A percentile compares a stretch with the other conserved stretches of the same genome.
phyloP scores from a whole-genome alignment of 2,329 filamentous ascomycete genomes.

The Trichoderma cornu-damae region DNA sequence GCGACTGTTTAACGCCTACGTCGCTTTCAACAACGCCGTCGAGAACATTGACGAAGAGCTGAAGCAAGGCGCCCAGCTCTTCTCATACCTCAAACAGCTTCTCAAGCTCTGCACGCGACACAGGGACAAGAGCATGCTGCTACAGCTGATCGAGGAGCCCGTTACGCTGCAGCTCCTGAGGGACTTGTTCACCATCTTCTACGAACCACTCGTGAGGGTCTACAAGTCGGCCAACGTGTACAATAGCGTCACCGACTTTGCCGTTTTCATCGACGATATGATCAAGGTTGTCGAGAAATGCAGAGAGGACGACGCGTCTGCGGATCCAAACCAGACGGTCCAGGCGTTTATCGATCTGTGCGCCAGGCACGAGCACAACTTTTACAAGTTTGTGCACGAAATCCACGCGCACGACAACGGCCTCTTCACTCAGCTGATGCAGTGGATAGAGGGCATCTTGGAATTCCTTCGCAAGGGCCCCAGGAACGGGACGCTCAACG shows the following conservation, averaged over 20 bases:
- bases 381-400: conserved; percentile 99
- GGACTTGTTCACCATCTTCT: conserved; percentile 97
- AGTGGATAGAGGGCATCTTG: conserved; percentile 92
- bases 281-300: conserved; percentile 68
- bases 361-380: conserved; percentile 88
- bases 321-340: conserved; percentile 96
- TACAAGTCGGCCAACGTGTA: conserved; percentile 99
- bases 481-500: conserved; percentile 78
- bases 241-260: conserved; percentile 94
- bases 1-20: conserved; percentile 87
- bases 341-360: conserved; percentile 98
- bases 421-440: conserved; percentile 92
- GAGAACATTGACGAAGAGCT: conserved; percentile 87
- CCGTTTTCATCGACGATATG: conserved; percentile 85
- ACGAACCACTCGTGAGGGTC: conserved; percentile 91
- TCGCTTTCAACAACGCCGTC: conserved; percentile 87
- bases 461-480: conserved; percentile 88
- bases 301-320: conserved; percentile 72
- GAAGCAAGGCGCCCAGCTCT: conserved; percentile 83
- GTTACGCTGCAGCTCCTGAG: conserved; percentile 95
- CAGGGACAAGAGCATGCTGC: conserved; percentile 96
- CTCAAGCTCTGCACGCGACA: conserved; percentile 88
- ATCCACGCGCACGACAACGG: conserved; percentile 96
- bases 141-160: conserved; percentile 89
- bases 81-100: conserved; percentile 90